Conservation (phyloP, 106 monocot species). For the Acorus calamus region DNA sequence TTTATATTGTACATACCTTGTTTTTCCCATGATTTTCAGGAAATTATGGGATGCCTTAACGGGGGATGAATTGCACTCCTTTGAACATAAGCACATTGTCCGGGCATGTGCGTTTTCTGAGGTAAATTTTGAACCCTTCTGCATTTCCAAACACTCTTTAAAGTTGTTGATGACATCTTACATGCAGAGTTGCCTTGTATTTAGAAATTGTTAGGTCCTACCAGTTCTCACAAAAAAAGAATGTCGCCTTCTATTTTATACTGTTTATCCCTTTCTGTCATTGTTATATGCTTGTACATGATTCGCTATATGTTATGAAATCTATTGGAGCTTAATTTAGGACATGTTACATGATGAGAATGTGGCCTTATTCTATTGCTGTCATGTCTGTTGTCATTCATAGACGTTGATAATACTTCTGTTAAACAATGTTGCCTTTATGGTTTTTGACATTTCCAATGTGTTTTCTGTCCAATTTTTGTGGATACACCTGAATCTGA, state of each 20-base stretch:
- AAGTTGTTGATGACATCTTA: background rate
- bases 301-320: too few species aligned
- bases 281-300: too few species aligned
- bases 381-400: too few species aligned
- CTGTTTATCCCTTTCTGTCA: too few species aligned
- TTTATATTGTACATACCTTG: background rate
- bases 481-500: too few species aligned
- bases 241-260: too few species aligned
- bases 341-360: too few species aligned
- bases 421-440: background rate
- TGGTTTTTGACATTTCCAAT: background rate
- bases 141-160: background rate
- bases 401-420: too few species aligned
- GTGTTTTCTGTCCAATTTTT: background rate
- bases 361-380: too few species aligned
- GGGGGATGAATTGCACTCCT: constrained; percentile 76
- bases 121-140: constrained; percentile 18
- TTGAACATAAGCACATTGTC: constrained; percentile 96
- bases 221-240: too few species aligned
- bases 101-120: constrained; percentile 94
- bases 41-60: constrained; percentile 96
- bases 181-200: background rate
- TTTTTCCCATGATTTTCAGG: constrained; percentile 23
- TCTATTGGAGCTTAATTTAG: too few species aligned
- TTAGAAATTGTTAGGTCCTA: too few species aligned